phyloP scores from a whole-genome alignment of 192 early-diverging fungal species.

The Piromyces sp. region DNA sequence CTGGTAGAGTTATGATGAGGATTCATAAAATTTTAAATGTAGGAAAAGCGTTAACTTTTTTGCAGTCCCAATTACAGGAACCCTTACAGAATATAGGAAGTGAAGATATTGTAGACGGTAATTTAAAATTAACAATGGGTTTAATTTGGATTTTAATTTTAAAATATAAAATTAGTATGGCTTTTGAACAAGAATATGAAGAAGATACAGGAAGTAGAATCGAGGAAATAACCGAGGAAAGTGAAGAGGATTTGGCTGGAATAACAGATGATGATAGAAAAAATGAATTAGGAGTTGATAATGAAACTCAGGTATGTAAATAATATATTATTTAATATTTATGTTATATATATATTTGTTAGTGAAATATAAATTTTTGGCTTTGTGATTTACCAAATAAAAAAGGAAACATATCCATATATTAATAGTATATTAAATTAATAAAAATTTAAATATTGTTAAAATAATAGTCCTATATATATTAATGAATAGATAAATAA shows the following conservation, averaged over 20 bases:
- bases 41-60: slow-evolving; percentile 10
- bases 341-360: no score
- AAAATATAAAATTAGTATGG: neutral
- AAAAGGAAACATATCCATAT: no score
- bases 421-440: no score
- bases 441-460: no score
- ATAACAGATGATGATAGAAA: neutral
- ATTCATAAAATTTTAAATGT: slow-evolving; percentile 15
- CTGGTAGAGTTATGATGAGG: slow-evolving; percentile 2
- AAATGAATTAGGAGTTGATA: no score
- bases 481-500: no score
- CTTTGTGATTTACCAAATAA: no score
- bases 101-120: slow-evolving; percentile 17
- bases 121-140: slow-evolving; percentile 11
- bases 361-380: no score
- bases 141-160: slow-evolving; percentile 13
- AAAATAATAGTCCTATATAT: no score
- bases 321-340: no score
- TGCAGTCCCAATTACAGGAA: slow-evolving; percentile 1
- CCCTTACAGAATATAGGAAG: slow-evolving; percentile 4
- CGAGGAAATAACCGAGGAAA: neutral
- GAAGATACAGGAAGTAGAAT: neutral
- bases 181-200: neutral
- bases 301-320: no score
- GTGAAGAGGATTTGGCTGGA: neutral